Conservation (phyloP, 495 filamentous ascomycete species). For the Aspergillus asperescens region DNA sequence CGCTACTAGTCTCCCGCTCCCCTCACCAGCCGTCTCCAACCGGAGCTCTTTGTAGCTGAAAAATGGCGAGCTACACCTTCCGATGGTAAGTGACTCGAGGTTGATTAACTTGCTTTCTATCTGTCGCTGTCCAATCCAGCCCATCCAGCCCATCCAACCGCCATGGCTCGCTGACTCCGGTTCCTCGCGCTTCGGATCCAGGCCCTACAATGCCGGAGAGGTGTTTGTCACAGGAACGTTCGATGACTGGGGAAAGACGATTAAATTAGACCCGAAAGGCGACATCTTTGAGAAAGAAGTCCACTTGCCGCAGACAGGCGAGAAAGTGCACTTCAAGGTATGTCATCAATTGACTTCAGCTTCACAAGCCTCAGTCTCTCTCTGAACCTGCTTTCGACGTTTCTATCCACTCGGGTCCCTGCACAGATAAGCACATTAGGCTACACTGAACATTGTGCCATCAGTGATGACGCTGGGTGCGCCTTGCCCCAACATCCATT, state of each 20-base stretch:
- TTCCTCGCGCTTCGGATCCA: slow-evolving; percentile 33
- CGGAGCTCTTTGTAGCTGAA: not conserved
- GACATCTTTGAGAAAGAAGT: slow-evolving; percentile 73
- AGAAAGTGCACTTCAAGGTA: slow-evolving; percentile 85
- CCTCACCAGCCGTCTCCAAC: slow-evolving; percentile 8
- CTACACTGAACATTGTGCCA: slow-evolving; percentile 5
- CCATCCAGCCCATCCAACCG: not conserved
- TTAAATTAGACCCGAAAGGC: slow-evolving; percentile 69
- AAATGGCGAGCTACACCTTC: slow-evolving; percentile 41
- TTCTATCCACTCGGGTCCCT: not conserved
- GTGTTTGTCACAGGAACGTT: slow-evolving; percentile 96
- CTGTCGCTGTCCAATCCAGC: too few relatives aligned
- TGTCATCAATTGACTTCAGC: slow-evolving; percentile 16
- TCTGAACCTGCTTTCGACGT: not conserved
- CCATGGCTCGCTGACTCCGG: slow-evolving; percentile 30
- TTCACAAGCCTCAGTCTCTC: not conserved
- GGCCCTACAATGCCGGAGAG: slow-evolving; percentile 71
- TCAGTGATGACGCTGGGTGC: slow-evolving; percentile 28
- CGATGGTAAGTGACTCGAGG: slow-evolving; percentile 35
- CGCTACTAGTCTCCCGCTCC: not conserved
- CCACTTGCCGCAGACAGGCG: slow-evolving; percentile 50
- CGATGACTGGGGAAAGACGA: slow-evolving; percentile 84
- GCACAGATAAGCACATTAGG: not conserved
- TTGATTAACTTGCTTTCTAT: slow-evolving; percentile 7
- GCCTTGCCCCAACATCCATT: slow-evolving; percentile 13